Percentiles rank a stretch among this genome's conserved stretches.
phyloP scores from a whole-genome alignment of 2,329 filamentous ascomycete genomes.

The Talaromyces sp. region DNA sequence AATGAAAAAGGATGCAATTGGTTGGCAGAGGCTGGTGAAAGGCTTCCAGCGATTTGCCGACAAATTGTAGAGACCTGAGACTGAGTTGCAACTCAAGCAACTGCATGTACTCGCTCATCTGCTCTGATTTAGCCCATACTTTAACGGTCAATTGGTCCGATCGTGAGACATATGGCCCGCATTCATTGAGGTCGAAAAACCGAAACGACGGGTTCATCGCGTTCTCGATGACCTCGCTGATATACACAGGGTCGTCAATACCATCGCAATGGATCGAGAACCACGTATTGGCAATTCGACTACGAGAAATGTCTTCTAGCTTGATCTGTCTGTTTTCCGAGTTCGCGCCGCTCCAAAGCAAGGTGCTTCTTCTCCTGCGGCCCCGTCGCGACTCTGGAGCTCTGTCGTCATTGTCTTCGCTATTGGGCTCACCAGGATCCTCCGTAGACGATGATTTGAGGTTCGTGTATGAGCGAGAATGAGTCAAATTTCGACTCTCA shows the following conservation, averaged over 20 bases:
- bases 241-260: conserved; percentile 71
- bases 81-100: conserved; percentile 70
- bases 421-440: conserved; percentile 7
- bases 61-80: conserved; percentile 69
- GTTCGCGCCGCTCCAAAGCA: conserved; percentile 60
- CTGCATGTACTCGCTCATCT: conserved; percentile 54
- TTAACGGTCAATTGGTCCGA: conserved; percentile 62
- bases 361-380: conserved; percentile 52
- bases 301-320: conserved; percentile 67
- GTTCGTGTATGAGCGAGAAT: conserved; percentile 57
- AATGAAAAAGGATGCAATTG: conserved; percentile 81
- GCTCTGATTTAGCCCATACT: conserved; percentile 65
- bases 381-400: conserved; percentile 18
- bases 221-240: conserved; percentile 74
- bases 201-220: conserved; percentile 90
- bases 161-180: conserved; percentile 61
- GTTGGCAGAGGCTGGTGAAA: conserved; percentile 70
- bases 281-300: conserved; percentile 78
- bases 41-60: conserved; percentile 61
- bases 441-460: conserved; percentile 24
- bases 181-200: conserved; percentile 70
- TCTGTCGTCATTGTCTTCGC: conserved; percentile 13
- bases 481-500: conserved; percentile 47
- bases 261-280: conserved; percentile 73
- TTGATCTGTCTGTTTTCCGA: conserved; percentile 64